phyloP scores from a whole-genome alignment of 306 rosid genomes.

The Gastrolobium villosum region DNA sequence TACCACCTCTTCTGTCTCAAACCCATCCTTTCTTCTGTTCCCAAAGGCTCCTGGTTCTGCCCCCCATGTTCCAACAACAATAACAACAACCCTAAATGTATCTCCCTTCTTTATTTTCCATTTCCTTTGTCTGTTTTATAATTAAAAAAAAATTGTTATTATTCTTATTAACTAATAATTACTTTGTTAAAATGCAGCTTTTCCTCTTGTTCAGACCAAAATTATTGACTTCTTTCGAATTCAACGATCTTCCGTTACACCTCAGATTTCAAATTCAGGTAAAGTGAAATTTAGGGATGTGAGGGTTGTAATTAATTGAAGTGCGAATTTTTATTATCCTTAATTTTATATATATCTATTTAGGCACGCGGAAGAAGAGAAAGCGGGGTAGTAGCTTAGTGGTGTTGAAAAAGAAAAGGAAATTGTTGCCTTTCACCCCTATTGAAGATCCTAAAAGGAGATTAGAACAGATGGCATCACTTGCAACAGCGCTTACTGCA shows the following conservation, averaged over 20 bases:
- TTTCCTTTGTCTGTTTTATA: background rate
- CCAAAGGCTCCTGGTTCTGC: slow-evolving; percentile 84
- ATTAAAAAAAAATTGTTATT: background rate
- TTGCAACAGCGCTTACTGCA: slow-evolving; percentile 88
- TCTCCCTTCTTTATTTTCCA: background rate
- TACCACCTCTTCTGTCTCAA: slow-evolving; percentile 82
- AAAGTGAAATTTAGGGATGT: background rate
- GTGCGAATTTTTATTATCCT: background rate
- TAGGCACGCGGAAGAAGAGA: slow-evolving; percentile 73
- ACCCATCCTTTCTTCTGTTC: slow-evolving; percentile 75
- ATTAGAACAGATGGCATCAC: slow-evolving; percentile 89
- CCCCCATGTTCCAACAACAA: slow-evolving; percentile 61
- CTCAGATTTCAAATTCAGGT: slow-evolving; percentile 59
- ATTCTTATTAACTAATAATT: background rate
- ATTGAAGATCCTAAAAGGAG: slow-evolving; percentile 70
- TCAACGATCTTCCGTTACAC: slow-evolving; percentile 52
- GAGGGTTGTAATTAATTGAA: background rate
- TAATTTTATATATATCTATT: background rate
- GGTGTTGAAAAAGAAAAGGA: slow-evolving; percentile 77
- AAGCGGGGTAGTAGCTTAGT: slow-evolving; percentile 66
- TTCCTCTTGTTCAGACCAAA: slow-evolving; percentile 90
- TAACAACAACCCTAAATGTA: slow-evolving; percentile 66
- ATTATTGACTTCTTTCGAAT: slow-evolving; percentile 86
- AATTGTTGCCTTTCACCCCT: slow-evolving; percentile 67
- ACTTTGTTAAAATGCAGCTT: slow-evolving; percentile 61